Conservation (phyloP, 1,284 basidiomycete genomes). For the Puccinia novopanici region DNA sequence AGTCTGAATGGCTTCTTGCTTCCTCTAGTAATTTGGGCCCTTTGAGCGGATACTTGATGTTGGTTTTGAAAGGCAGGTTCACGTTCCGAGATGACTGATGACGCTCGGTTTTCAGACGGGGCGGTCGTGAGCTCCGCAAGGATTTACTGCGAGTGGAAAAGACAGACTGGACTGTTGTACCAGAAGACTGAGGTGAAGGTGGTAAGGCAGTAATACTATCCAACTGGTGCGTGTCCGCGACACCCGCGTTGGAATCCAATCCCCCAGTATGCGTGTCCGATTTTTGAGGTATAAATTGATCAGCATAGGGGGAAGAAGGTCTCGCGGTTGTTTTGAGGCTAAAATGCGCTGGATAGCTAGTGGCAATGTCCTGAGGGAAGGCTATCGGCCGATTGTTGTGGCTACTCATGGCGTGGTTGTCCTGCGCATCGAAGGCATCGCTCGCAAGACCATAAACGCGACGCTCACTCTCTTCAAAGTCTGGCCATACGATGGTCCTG, state of each 20-base stretch:
- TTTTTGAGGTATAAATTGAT: background rate
- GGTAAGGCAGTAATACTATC: background rate
- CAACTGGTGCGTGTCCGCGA: background rate
- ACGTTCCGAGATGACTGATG: constrained; percentile 1
- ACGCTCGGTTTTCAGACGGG: background rate
- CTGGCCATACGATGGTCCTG: constrained; percentile 42
- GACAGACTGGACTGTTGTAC: background rate
- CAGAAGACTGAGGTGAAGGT: background rate
- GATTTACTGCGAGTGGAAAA: constrained; percentile 14
- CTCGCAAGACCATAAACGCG: constrained; percentile 37
- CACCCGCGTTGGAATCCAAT: background rate
- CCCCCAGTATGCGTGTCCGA: background rate
- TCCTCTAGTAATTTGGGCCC: background rate
- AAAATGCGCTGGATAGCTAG: background rate
- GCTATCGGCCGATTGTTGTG: background rate
- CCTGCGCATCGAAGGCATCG: constrained; percentile 1
- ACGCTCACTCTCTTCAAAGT: constrained; percentile 45
- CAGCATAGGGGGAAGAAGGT: background rate
- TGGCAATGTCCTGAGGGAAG: background rate
- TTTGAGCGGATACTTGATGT: constrained; percentile 18
- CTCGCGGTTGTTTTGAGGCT: background rate
- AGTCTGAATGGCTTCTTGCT: background rate
- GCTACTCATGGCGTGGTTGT: background rate
- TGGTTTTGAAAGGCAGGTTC: constrained; percentile 30
- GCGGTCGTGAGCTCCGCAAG: background rate